Percentiles rank a stretch among this genome's conserved stretches.
Evolutionary conservation across 1,139 yeast species (phyloP).

Genomic region (Blastobotrys capitulatus): DNA sequence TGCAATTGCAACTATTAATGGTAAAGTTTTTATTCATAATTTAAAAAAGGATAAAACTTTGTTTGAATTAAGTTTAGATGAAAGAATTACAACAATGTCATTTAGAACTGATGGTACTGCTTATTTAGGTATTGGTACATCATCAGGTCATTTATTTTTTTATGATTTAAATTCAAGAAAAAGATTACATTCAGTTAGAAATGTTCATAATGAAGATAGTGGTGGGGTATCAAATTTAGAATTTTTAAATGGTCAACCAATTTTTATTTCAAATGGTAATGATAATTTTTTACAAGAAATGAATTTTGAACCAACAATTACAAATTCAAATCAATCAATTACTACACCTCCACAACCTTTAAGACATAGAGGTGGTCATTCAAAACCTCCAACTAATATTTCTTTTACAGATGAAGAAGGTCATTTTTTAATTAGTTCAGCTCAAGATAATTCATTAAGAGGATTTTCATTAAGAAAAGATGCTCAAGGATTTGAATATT

Average conservation of each 20-base stretch:
- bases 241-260: conserved; percentile 89
- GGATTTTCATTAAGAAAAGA: conserved; percentile 88
- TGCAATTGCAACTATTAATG: conserved; percentile 71
- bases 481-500: conserved; percentile 91
- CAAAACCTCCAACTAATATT: conserved; percentile 80
- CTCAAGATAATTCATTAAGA: conserved; percentile 86
- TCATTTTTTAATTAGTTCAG: conserved; percentile 81
- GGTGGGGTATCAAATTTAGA: conserved; percentile 79
- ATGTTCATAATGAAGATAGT: conserved; percentile 60
- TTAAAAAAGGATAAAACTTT: conserved; percentile 57
- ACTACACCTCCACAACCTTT: conserved; percentile 87
- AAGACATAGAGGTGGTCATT: conserved; percentile 95
- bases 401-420: conserved; percentile 75
- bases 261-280: conserved; percentile 85
- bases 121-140: conserved; percentile 75
- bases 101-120: conserved; percentile 91
- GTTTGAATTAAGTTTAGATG: conserved; percentile 55
- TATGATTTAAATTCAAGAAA: conserved; percentile 71
- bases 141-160: conserved; percentile 77
- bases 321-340: conserved; percentile 48
- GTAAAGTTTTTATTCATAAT: conserved; percentile 62
- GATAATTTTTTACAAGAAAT: conserved; percentile 86
- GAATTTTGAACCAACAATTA: conserved; percentile 86
- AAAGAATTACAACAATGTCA: conserved; percentile 63
- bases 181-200: conserved; percentile 68